These are phyloP conservation scores for Colletotrichum tofieldiae DNA, from an alignment of 2,329 filamentous ascomycete genomes.

Conservation along the genomic window DNA sequence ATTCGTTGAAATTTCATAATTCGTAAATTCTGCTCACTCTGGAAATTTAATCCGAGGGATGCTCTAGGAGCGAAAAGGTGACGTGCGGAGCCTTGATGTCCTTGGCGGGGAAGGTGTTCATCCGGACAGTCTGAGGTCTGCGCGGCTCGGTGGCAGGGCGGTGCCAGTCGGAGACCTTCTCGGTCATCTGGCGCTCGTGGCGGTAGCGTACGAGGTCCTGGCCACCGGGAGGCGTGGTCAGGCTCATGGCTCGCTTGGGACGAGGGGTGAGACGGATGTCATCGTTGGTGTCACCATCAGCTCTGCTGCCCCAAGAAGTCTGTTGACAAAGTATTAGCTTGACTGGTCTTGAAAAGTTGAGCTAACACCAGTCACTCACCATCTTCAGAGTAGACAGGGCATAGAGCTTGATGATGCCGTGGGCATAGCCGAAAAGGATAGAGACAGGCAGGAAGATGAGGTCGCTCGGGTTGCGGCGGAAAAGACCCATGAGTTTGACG, in stretches of 20 bases:
- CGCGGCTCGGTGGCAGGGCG: slow-evolving; percentile 30
- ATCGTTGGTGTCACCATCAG: slow-evolving; percentile 90
- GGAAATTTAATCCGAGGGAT: slow-evolving; percentile 22
- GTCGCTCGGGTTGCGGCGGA: slow-evolving; percentile 87
- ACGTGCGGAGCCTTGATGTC: slow-evolving; percentile 37
- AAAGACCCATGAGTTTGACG: slow-evolving; percentile 90
- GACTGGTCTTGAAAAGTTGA: neutral
- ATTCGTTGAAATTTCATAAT: slow-evolving; percentile 40
- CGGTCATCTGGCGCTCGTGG: slow-evolving; percentile 59
- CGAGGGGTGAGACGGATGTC: slow-evolving; percentile 74
- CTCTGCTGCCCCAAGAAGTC: slow-evolving; percentile 97
- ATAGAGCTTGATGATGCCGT: slow-evolving; percentile 93
- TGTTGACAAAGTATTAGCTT: slow-evolving; percentile 55
- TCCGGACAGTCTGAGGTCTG: slow-evolving; percentile 39
- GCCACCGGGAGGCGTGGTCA: slow-evolving; percentile 62
- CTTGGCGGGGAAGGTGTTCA: slow-evolving; percentile 40
- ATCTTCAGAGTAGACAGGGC: slow-evolving; percentile 86
- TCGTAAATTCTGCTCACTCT: slow-evolving; percentile 29
- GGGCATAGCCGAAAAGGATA: slow-evolving; percentile 91
- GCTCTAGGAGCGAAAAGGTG: slow-evolving; percentile 39
- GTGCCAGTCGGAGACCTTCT: slow-evolving; percentile 44
- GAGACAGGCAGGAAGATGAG: slow-evolving; percentile 87
- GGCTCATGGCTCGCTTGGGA: slow-evolving; percentile 58
- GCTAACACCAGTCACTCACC: slow-evolving; percentile 69
- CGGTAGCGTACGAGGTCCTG: slow-evolving; percentile 62